These are phyloP conservation scores for Canavalia ensiformis DNA, from an alignment of 306 rosid species.

Conservation along the genomic window DNA sequence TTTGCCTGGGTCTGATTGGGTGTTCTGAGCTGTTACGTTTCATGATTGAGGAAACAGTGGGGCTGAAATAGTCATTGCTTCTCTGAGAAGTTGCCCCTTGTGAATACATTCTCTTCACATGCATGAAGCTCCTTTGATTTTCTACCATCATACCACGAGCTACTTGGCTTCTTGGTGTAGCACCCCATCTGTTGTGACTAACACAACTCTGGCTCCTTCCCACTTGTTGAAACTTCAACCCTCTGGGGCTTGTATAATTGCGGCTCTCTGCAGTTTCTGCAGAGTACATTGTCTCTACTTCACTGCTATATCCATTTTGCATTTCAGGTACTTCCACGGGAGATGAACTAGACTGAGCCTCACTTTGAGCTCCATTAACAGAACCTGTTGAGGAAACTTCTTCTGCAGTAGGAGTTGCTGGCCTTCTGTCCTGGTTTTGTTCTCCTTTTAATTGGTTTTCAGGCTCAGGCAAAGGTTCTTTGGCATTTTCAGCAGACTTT, in stretches of 20 bases:
- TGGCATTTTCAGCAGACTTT: constrained; percentile 57
- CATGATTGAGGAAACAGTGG: constrained; percentile 95
- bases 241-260: constrained; percentile 84
- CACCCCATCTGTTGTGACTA: constrained; percentile 81
- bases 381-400: constrained; percentile 86
- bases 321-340: constrained; percentile 62
- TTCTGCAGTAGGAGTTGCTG: constrained; percentile 53
- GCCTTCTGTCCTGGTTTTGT: constrained; percentile 50
- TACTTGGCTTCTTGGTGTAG: constrained; percentile 68
- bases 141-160: constrained; percentile 70
- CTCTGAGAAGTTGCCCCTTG: constrained; percentile 90
- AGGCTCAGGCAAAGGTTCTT: constrained; percentile 52
- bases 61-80: constrained; percentile 94
- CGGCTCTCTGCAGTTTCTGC: constrained; percentile 98
- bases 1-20: constrained; percentile 70
- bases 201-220: constrained; percentile 99
- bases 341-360: constrained; percentile 83
- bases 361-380: constrained; percentile 75
- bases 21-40: constrained; percentile 80
- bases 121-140: constrained; percentile 79
- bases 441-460: constrained; percentile 58
- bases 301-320: constrained; percentile 83
- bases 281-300: constrained; percentile 98
- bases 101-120: constrained; percentile 87
- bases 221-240: constrained; percentile 75